These are phyloP conservation scores for Elaphomyces granulatus DNA, from an alignment of 495 filamentous ascomycete species.

Conservation along the genomic window DNA sequence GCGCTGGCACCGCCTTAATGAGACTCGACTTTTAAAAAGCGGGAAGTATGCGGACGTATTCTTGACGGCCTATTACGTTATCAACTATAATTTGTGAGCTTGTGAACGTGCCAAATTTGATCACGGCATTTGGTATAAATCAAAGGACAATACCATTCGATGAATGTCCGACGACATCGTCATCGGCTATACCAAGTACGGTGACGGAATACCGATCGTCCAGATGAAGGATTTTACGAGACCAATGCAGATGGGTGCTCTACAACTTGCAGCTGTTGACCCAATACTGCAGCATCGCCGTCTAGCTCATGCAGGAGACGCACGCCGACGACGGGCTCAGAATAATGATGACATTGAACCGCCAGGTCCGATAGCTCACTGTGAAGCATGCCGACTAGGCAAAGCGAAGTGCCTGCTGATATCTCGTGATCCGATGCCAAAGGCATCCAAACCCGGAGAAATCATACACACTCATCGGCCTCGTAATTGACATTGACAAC, in stretches of 20 bases:
- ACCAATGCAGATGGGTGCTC: not conserved
- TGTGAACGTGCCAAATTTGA: not conserved
- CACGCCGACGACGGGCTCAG: not conserved
- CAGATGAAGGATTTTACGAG: not conserved
- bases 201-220: not conserved
- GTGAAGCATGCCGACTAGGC: conserved; percentile 1
- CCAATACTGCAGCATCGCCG: not conserved
- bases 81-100: conserved; percentile 1
- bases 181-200: not conserved
- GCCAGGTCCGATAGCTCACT: not conserved
- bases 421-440: not conserved
- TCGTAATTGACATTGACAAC: too few relatives aligned
- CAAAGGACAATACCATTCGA: conserved; percentile 1
- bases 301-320: not conserved
- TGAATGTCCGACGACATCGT: not conserved
- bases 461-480: not conserved
- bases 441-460: not conserved
- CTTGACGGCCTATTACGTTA: not conserved
- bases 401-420: not conserved
- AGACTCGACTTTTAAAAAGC: not conserved
- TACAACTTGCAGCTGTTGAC: not conserved
- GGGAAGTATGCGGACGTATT: not conserved
- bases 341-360: not conserved
- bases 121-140: not conserved
- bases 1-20: not conserved